A percentile compares a stretch with the other conserved stretches of the same genome.
Evolutionary conservation across 345 rosid genomes (phyloP).

Genomic region (Heritiera littoralis): DNA sequence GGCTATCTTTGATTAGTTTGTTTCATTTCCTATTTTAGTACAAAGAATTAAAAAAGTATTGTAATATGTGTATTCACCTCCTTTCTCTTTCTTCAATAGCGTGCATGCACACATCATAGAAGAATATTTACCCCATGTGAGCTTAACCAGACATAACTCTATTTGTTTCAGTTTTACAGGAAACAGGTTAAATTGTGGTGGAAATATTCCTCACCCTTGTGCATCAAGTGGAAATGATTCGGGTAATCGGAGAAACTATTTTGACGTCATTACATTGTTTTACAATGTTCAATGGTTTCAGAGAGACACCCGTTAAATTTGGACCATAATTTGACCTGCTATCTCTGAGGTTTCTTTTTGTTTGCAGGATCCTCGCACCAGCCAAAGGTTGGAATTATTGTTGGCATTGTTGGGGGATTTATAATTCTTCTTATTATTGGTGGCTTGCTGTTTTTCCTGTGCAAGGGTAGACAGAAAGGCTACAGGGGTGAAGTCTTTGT

Average conservation of each 20-base stretch:
- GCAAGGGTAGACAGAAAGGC: slow-evolving; percentile 63
- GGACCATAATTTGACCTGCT: slow-evolving; percentile 1
- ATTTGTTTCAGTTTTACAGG: slow-evolving; percentile 69
- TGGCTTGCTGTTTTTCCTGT: slow-evolving; percentile 53
- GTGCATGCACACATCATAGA: not conserved
- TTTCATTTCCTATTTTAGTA: not conserved
- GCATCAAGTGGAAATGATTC: slow-evolving; percentile 53
- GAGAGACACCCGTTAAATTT: not conserved
- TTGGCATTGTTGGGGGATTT: slow-evolving; percentile 70
- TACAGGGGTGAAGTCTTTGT: slow-evolving; percentile 75
- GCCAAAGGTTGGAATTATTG: slow-evolving; percentile 65
- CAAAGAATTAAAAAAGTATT: not conserved
- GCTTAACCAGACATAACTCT: slow-evolving; percentile 25
- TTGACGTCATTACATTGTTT: slow-evolving; percentile 14
- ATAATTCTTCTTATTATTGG: slow-evolving; percentile 50
- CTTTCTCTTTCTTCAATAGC: slow-evolving; percentile 6
- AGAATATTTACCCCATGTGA: not conserved
- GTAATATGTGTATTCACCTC: slow-evolving; percentile 11
- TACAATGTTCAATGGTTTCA: not conserved
- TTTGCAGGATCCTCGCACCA: slow-evolving; percentile 60
- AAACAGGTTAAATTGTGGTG: slow-evolving; percentile 70
- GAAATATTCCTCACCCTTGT: slow-evolving; percentile 43
- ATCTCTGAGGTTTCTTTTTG: slow-evolving; percentile 13
- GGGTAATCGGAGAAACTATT: slow-evolving; percentile 42
- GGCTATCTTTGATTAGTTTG: slow-evolving; percentile 13